Conservation (phyloP, 257 asterid species). For the Capsicum chinense region DNA sequence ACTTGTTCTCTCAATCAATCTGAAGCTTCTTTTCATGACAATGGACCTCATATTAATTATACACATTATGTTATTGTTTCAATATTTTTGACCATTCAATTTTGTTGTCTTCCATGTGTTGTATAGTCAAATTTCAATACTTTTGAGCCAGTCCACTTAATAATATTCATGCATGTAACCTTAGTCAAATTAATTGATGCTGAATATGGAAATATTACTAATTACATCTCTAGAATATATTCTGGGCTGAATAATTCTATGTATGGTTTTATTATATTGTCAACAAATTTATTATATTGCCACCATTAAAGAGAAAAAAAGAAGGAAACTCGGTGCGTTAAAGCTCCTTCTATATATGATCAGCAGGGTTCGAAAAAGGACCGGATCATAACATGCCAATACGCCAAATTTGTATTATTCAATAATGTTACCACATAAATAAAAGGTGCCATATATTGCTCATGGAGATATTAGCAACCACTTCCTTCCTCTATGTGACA, state of each 20-base stretch:
- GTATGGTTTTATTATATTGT: background rate
- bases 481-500: background rate
- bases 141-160: background rate
- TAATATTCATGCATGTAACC: background rate
- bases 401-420: background rate
- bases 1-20: background rate
- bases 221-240: background rate
- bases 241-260: background rate
- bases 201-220: background rate
- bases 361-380: too few species aligned
- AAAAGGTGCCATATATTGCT: background rate
- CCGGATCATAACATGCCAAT: too few species aligned
- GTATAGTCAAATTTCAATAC: background rate
- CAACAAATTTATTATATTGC: too few species aligned
- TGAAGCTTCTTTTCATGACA: background rate
- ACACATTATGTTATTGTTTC: background rate
- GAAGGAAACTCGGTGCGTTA: too few species aligned
- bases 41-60: background rate
- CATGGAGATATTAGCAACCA: background rate
- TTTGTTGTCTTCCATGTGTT: background rate
- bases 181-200: background rate
- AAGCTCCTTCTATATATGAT: too few species aligned
- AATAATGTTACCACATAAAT: background rate
- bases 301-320: too few species aligned
- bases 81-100: slow-evolving; percentile 9